A percentile compares a stretch with the other conserved stretches of the same genome.
phyloP scores from a whole-genome alignment of 768 basidiomycete genomes.

The Lepiota subincarnata region DNA sequence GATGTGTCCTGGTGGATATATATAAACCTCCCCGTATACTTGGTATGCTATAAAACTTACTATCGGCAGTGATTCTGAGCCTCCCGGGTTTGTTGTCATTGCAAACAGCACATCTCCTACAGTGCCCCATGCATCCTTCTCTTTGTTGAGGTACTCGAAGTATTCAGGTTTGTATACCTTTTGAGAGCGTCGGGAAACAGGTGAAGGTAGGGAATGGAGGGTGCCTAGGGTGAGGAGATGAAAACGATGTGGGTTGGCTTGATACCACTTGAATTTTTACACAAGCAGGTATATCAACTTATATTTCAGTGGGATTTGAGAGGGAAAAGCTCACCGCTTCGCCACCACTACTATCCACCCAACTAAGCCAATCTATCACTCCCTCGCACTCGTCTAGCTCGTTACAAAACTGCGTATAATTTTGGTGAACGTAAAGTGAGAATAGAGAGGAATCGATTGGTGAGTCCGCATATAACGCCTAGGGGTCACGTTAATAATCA shows the following conservation, averaged over 20 bases:
- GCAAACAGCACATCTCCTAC: constrained; percentile 55
- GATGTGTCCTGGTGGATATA: background rate
- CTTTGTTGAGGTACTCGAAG: constrained; percentile 59
- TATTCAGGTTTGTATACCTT: constrained; percentile 85
- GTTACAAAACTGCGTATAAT: constrained; percentile 81
- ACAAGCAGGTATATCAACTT: too few relatives aligned
- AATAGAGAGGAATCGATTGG: constrained; percentile 91
- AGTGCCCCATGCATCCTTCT: constrained; percentile 57
- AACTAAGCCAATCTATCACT: constrained; percentile 72
- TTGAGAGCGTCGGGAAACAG: constrained; percentile 75
- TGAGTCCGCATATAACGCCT: constrained; percentile 77
- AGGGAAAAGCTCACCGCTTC: constrained; percentile 45
- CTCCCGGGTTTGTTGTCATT: constrained; percentile 37
- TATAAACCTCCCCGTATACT: background rate
- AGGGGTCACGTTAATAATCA: background rate
- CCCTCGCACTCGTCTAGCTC: constrained; percentile 71
- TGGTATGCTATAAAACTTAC: background rate
- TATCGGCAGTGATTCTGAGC: constrained; percentile 16
- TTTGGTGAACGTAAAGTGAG: constrained; percentile 90
- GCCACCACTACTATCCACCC: constrained; percentile 65
- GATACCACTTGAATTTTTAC: constrained; percentile 47
- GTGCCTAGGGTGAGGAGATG: constrained; percentile 78
- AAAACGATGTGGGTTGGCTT: constrained; percentile 81
- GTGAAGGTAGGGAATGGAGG: constrained; percentile 83
- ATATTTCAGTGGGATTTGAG: background rate